phyloP scores from a whole-genome alignment of 495 filamentous ascomycete genomes.

The Astrocystis sublimbata region DNA sequence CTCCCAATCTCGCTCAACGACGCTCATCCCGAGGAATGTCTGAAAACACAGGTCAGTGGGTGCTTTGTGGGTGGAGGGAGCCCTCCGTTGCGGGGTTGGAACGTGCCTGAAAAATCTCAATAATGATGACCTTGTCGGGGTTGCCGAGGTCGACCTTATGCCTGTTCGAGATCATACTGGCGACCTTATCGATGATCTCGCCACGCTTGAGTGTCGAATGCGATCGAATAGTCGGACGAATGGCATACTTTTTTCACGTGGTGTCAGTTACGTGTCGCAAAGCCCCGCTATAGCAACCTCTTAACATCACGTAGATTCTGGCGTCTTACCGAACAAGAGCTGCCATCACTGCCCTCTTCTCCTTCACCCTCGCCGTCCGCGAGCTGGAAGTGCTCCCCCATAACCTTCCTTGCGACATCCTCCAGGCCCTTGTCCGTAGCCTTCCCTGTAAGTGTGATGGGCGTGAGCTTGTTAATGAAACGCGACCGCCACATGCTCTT shows the following conservation, averaged over 20 bases:
- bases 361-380: constrained; percentile 29
- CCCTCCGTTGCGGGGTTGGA: neutral
- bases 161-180: constrained; percentile 51
- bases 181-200: constrained; percentile 75
- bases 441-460: constrained; percentile 72
- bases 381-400: constrained; percentile 71
- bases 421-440: constrained; percentile 75
- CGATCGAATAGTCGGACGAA: constrained; percentile 79
- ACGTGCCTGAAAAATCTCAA: constrained; percentile 86
- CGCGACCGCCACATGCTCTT: constrained; percentile 62
- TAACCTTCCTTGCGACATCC: constrained; percentile 67
- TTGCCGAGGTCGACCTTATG: constrained; percentile 83
- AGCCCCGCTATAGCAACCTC: too few relatives aligned
- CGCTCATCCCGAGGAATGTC: constrained; percentile 48
- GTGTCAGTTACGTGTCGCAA: too few relatives aligned
- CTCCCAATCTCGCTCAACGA: constrained; percentile 55
- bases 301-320: too few relatives aligned
- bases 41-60: constrained; percentile 18
- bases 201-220: constrained; percentile 74
- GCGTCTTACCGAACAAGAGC: constrained; percentile 18
- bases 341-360: constrained; percentile 12
- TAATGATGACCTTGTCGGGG: constrained; percentile 81
- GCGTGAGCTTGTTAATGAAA: constrained; percentile 83
- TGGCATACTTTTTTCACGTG: constrained; percentile 71
- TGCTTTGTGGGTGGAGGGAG: neutral